A percentile compares a stretch with the other conserved stretches of the same genome.
These are phyloP conservation scores for Hypoxylon sp. DNA, from an alignment of 2,329 filamentous ascomycete species.

Conservation along the genomic window DNA sequence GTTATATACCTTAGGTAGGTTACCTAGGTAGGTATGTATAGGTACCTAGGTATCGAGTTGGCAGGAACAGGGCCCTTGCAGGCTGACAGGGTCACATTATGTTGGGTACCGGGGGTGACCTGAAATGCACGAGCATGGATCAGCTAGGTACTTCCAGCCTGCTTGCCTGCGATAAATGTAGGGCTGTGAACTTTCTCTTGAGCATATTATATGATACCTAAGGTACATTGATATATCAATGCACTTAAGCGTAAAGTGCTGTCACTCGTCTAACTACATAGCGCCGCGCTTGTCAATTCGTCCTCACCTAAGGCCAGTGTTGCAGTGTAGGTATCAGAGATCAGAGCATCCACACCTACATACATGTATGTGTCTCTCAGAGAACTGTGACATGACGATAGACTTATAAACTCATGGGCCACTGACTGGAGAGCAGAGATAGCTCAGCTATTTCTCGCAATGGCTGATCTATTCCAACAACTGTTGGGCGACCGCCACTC, in stretches of 20 bases:
- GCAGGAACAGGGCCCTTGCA: background rate
- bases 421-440: background rate
- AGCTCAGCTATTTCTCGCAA: constrained; percentile 47
- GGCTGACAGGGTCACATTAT: too few species aligned
- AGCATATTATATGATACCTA: background rate
- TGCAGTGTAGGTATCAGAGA: too few species aligned
- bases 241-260: too few species aligned
- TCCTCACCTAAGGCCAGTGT: too few species aligned
- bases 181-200: background rate
- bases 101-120: background rate
- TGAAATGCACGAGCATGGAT: background rate
- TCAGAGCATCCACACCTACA: too few species aligned
- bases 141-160: too few species aligned
- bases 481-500: constrained; percentile 64
- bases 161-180: background rate
- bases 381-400: background rate
- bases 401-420: background rate
- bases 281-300: too few species aligned
- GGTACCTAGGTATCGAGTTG: background rate
- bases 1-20: background rate
- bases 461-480: constrained; percentile 81
- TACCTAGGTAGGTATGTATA: background rate
- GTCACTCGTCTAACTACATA: too few species aligned
- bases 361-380: too few species aligned
- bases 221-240: background rate